phyloP scores from a whole-genome alignment of 2,329 filamentous ascomycete genomes.

The Pseudogymnoascus verrucosus region DNA sequence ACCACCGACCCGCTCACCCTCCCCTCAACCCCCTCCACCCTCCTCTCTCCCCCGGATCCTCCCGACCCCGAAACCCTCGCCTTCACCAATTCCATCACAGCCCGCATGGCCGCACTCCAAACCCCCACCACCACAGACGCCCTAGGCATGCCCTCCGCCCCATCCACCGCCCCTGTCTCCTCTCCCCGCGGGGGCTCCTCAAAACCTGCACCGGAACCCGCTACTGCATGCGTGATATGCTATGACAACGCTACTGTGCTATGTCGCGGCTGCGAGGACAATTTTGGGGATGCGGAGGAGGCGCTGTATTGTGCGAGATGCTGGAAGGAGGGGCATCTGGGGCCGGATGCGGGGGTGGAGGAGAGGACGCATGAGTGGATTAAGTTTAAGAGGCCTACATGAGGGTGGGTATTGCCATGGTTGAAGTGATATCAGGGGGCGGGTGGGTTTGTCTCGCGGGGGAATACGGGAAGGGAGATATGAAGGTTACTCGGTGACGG shows the following conservation, averaged over 20 bases:
- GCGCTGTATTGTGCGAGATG: conserved; percentile 65
- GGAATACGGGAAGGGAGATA: neutral
- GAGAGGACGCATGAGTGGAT: conserved; percentile 63
- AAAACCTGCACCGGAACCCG: conserved; percentile 54
- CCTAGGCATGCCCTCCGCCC: conserved; percentile 25
- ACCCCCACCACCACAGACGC: conserved; percentile 14
- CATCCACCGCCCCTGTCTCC: conserved; percentile 19
- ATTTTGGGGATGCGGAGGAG: conserved; percentile 35
- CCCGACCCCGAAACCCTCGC: conserved; percentile 18
- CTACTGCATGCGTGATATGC: conserved; percentile 76
- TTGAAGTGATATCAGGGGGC: neutral
- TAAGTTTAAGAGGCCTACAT: neutral
- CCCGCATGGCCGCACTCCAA: conserved; percentile 24
- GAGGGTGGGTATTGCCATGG: neutral
- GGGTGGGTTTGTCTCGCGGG: neutral
- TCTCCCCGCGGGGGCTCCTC: conserved; percentile 13
- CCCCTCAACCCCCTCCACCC: conserved; percentile 18
- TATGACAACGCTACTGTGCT: conserved; percentile 66
- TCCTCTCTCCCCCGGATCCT: conserved; percentile 12
- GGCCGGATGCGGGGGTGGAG: conserved; percentile 60
- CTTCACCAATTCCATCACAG: conserved; percentile 23
- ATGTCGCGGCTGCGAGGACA: conserved; percentile 63
- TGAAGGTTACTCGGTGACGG: neutral
- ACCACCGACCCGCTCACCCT: no score
- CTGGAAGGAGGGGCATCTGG: conserved; percentile 74